A percentile compares a stretch with the other conserved stretches of the same genome.
Conservation (phyloP, 176 grass and related monocot species). For the Phragmites australis region DNA sequence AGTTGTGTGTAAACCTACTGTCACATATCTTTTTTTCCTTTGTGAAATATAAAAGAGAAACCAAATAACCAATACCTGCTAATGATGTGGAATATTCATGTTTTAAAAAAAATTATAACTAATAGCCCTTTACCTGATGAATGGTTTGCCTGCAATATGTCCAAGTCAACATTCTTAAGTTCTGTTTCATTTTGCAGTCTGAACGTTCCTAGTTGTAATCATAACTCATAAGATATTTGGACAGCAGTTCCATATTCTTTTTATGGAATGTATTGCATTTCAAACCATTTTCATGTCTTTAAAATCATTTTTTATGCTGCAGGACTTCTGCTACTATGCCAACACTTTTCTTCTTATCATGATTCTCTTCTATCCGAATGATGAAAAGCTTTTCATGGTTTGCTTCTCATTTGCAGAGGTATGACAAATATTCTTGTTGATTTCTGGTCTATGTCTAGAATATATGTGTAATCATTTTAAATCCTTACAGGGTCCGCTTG, state of each 20-base stretch:
- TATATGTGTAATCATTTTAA: conserved; percentile 36
- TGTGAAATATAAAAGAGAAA: background rate
- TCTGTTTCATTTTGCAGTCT: background rate
- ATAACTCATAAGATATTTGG: background rate
- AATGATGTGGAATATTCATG: background rate
- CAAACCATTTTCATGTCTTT: background rate
- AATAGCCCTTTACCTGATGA: conserved; percentile 3
- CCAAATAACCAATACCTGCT: background rate
- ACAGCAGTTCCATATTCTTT: background rate
- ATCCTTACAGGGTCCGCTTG: conserved; percentile 75
- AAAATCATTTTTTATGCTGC: conserved; percentile 34
- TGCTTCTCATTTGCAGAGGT: conserved; percentile 99
- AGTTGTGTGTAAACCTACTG: background rate
- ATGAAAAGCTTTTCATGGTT: conserved; percentile 99
- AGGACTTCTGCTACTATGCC: conserved; percentile 99
- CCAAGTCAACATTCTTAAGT: background rate
- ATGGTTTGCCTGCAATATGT: background rate
- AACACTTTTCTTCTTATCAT: conserved; percentile 93
- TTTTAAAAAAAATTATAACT: background rate
- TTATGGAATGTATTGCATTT: background rate
- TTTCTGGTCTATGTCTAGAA: background rate
- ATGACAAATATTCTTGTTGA: conserved; percentile 36
- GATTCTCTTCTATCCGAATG: conserved; percentile 95
- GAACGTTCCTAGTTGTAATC: background rate
- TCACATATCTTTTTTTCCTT: background rate